phyloP scores from a whole-genome alignment of 1,139 yeast genomes.

The Suhomyces kunorum region DNA sequence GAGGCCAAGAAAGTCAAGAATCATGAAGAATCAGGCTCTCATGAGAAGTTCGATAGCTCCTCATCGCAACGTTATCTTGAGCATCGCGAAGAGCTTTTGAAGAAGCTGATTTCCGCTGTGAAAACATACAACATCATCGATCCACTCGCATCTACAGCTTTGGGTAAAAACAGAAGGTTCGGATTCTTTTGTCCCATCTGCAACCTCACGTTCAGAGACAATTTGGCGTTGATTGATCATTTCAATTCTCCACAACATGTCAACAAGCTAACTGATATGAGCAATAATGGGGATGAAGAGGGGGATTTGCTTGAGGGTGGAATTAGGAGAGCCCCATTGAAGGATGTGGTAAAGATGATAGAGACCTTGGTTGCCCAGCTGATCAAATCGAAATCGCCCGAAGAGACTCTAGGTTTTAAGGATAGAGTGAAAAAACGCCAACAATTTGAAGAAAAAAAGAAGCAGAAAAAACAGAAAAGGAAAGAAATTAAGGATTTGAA shows the following conservation, averaged over 20 bases:
- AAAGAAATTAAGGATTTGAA: conserved; percentile 9
- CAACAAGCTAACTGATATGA: conserved; percentile 19
- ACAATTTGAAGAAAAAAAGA: conserved; percentile 41
- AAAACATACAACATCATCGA: conserved; percentile 38
- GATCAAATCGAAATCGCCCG: conserved; percentile 19
- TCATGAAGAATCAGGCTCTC: conserved; percentile 4
- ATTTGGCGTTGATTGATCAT: conserved; percentile 79
- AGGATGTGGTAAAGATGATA: conserved; percentile 37
- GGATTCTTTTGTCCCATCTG: conserved; percentile 87
- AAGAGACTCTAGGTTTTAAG: conserved; percentile 25
- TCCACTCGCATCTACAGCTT: conserved; percentile 23
- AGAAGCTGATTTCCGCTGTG: conserved; percentile 37
- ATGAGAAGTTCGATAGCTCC: conserved; percentile 19
- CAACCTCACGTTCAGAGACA: conserved; percentile 77
- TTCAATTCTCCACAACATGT: conserved; percentile 69
- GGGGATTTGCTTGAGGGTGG: conserved; percentile 37
- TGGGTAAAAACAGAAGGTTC: conserved; percentile 56
- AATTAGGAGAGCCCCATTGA: conserved; percentile 33
- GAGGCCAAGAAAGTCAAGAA: conserved; percentile 39
- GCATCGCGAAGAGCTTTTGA: conserved; percentile 36
- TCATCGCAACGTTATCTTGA: conserved; percentile 28
- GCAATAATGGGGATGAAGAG: conserved; percentile 28
- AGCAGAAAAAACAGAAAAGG: conserved; percentile 18
- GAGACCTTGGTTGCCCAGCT: conserved; percentile 31
- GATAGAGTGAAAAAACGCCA: conserved; percentile 47